phyloP scores from a whole-genome alignment of 768 basidiomycete species.

The Tricholoma terreum region DNA sequence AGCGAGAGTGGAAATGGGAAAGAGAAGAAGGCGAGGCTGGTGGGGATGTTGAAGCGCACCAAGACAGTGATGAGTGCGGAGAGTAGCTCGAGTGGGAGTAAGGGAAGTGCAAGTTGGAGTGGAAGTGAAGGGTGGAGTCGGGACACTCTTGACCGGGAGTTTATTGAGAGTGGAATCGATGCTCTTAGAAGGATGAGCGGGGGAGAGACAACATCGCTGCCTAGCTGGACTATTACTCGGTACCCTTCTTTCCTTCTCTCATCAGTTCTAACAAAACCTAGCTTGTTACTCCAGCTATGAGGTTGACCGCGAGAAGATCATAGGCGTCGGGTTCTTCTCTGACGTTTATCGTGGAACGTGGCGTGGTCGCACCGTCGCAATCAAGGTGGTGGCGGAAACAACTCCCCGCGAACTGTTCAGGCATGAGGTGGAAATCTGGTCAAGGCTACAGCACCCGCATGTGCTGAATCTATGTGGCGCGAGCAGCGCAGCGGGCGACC shows the following conservation, averaged over 20 bases:
- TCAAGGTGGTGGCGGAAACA: conserved; percentile 66
- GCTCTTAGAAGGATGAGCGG: conserved; percentile 61
- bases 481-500: conserved; percentile 63
- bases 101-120: conserved; percentile 5
- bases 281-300: conserved; percentile 52
- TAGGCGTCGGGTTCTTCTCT: conserved; percentile 74
- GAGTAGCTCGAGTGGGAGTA: not conserved
- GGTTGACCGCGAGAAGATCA: conserved; percentile 63
- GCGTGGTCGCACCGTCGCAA: conserved; percentile 61
- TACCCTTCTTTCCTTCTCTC: conserved; percentile 17
- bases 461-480: conserved; percentile 77
- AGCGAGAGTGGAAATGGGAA: not conserved
- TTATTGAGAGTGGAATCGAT: conserved; percentile 71
- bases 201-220: conserved; percentile 38
- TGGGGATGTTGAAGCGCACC: not conserved
- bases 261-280: not conserved
- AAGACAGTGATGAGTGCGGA: conserved; percentile 11
- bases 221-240: conserved; percentile 77
- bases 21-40: not conserved
- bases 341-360: conserved; percentile 77
- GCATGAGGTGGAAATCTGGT: conserved; percentile 72
- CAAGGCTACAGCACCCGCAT: conserved; percentile 60
- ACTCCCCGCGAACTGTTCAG: conserved; percentile 65
- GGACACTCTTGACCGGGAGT: conserved; percentile 63
- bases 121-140: conserved; percentile 8